These are phyloP conservation scores for Cronartium quercuum DNA, from an alignment of 1,284 basidiomycete genomes.

Conservation along the genomic window DNA sequence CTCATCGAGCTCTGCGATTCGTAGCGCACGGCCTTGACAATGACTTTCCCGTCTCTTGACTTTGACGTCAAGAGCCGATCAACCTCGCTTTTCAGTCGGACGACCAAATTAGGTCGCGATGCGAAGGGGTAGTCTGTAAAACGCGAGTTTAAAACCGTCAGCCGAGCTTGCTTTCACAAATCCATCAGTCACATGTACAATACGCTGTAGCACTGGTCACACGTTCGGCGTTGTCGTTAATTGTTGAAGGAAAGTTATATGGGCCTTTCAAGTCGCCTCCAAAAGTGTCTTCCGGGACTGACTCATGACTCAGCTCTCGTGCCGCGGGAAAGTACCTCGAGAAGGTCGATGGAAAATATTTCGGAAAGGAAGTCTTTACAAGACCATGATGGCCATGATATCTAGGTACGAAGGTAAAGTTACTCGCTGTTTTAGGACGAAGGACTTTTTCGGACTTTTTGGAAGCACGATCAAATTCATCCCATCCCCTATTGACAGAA, in stretches of 20 bases:
- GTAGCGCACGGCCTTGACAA: slow-evolving; percentile 17
- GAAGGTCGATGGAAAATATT: slow-evolving; percentile 26
- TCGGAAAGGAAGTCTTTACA: slow-evolving; percentile 22
- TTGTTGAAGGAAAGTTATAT: slow-evolving; percentile 32
- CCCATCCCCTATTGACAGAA: slow-evolving; percentile 15
- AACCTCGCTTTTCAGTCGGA: slow-evolving; percentile 4
- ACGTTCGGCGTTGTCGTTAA: slow-evolving; percentile 8
- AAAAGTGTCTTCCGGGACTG: slow-evolving; percentile 8
- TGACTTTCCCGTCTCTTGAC: not conserved
- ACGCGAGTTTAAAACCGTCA: not conserved
- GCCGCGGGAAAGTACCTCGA: slow-evolving; percentile 8
- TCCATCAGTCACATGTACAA: too few relatives aligned
- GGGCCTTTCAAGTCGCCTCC: slow-evolving; percentile 12
- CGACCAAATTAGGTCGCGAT: slow-evolving; percentile 20
- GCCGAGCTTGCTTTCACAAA: too few relatives aligned
- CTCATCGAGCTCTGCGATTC: not conserved
- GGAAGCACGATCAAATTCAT: slow-evolving; percentile 19
- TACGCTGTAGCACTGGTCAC: slow-evolving; percentile 37
- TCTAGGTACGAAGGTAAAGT: not conserved
- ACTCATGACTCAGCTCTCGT: not conserved
- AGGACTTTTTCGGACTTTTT: slow-evolving; percentile 27
- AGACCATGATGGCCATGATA: slow-evolving; percentile 17
- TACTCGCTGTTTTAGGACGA: not conserved
- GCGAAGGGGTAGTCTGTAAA: slow-evolving; percentile 11
- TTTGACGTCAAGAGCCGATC: slow-evolving; percentile 16